Base-by-base conservation (phyloP, 768 basidiomycete genomes). In the Boletellus ananas region DNA sequence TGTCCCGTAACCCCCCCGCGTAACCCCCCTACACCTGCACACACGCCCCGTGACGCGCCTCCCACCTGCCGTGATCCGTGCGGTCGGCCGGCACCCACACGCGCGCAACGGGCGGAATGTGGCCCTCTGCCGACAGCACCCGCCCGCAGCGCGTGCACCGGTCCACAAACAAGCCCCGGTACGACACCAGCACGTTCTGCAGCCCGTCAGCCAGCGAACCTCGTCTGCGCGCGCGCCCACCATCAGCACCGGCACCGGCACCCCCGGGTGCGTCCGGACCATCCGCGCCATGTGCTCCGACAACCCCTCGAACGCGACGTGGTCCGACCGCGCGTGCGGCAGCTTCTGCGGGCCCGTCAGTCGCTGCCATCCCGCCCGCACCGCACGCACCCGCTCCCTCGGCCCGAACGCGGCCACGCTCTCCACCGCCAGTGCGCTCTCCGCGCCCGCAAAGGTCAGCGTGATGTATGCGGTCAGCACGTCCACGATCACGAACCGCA, bases 361-460 rank as follows among this genome's bases (percentile, higher is more conserved):
- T 2, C 9, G 8, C 27, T 25, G 20, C 7, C 29, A 9, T 29
- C 29, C 6, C 9, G 29, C 10, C 9, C 10, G 29, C 29, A 7
- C 29, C 29, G 29, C 11, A 3, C 50, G 43, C 42, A 85, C 87
- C 71, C 72, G 76, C 71, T 91, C 89, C 58, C 87, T 73, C 20
- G 88, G 81, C 6, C 85, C 87, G 63, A 89, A 87, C 10, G 76
- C 78, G n/a, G 81, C 75, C 38, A 86, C 74, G 47, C 75, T 84
- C 59, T 87, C 85, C 27, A 84, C 76, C 12, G 77, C 55, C 34
- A 82, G 68, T n/a, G 64, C 56, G 34, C 69, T 69, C 17, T 70
- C 69, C 33, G 63, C 50, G 25, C 55, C 58, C 3, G 58, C 65
- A 45, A 74, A 70, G 29, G 70, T 72, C 33, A 83, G 65, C 6